These are phyloP conservation scores for Mycena vitilis DNA, from an alignment of 768 basidiomycete genomes.

Conservation along the genomic window DNA sequence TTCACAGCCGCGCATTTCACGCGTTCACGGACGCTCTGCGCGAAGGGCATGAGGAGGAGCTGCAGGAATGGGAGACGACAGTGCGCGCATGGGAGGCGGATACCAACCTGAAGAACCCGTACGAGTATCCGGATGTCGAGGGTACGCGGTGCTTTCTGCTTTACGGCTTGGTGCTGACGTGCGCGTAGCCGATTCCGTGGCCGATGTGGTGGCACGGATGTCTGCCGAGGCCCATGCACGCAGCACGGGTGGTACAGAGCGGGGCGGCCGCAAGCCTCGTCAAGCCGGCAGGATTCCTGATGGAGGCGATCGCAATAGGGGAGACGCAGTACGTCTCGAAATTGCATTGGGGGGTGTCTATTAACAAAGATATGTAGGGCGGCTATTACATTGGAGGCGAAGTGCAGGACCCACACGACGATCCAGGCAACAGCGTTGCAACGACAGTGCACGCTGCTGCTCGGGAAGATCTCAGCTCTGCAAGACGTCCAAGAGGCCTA, in stretches of 20 bases:
- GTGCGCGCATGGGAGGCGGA: neutral
- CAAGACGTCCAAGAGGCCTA: neutral
- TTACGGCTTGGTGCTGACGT: neutral
- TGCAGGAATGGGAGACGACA: neutral
- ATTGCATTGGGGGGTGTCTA: neutral
- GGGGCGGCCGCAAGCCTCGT: neutral
- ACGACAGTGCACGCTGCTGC: neutral
- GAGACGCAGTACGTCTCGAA: neutral
- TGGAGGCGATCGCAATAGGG: neutral
- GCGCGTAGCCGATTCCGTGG: neutral
- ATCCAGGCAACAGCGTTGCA: neutral
- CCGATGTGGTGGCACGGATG: neutral
- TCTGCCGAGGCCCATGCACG: neutral
- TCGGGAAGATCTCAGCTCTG: neutral
- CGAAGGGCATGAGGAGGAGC: neutral
- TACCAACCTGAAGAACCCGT: neutral
- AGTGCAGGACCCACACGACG: neutral
- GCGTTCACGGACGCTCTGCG: neutral
- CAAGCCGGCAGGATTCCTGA: neutral
- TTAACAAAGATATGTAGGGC: slow-evolving; percentile 1
- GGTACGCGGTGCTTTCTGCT: too few relatives aligned
- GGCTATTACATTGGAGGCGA: neutral
- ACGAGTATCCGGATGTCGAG: neutral
- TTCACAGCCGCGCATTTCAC: neutral
- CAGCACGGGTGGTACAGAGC: neutral